Conservation (phyloP, 2,329 filamentous ascomycete species). For the Colletotrichum aenigma region DNA sequence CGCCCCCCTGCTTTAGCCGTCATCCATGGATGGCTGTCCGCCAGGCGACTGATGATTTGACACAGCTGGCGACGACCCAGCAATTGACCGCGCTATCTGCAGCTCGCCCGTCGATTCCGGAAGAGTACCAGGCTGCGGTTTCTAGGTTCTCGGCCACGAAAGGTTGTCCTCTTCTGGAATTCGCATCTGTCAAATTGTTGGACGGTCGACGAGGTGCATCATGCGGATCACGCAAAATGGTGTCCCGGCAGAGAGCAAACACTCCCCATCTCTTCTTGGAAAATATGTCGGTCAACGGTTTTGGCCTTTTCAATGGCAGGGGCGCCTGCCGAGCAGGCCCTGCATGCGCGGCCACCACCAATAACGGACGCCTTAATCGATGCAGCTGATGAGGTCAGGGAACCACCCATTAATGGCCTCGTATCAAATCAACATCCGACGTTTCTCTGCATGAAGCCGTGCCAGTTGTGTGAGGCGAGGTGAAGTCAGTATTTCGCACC, state of each 20-base stretch:
- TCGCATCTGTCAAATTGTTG: background rate
- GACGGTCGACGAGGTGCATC: background rate
- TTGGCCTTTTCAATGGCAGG: slow-evolving; percentile 5
- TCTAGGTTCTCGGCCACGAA: background rate
- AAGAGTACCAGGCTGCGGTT: background rate
- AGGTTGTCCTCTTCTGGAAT: background rate
- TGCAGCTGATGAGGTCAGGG: slow-evolving; percentile 16
- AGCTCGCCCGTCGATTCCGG: background rate
- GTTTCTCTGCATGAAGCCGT: slow-evolving; percentile 14
- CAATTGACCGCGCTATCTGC: background rate
- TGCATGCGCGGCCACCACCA: slow-evolving; percentile 2
- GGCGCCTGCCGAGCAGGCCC: slow-evolving; percentile 6
- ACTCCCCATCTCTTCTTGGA: background rate
- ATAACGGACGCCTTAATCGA: background rate
- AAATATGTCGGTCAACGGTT: slow-evolving; percentile 16
- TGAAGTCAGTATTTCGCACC: background rate
- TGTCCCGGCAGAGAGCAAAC: slow-evolving; percentile 8
- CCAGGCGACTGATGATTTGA: background rate
- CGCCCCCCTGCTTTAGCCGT: background rate
- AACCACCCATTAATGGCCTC: background rate
- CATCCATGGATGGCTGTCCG: background rate
- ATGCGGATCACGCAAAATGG: background rate
- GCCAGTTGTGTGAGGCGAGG: background rate
- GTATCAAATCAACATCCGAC: slow-evolving; percentile 17
- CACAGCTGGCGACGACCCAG: background rate